Base-by-base conservation (phyloP, 441 rosid species). In the Cnidoscolus chayamansa region DNA sequence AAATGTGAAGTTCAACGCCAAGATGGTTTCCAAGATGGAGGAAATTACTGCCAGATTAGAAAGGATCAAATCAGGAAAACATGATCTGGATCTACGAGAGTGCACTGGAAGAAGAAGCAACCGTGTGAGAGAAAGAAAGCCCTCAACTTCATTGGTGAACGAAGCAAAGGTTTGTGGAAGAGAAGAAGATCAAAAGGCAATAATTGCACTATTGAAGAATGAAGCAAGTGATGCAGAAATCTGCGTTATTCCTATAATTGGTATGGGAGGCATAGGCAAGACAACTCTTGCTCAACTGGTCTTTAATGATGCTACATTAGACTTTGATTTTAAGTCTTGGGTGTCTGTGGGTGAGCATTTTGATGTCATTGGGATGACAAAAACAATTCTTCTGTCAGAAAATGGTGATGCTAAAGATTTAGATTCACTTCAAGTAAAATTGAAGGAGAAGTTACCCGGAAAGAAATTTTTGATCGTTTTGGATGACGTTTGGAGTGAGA, bases 81-180 rank as follows among this genome's bases (percentile, higher is more conserved):
- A 57, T 0, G 16, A 2, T 0, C 13, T 63, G 5, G 67, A 47
- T 9, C 40, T 64, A 32, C 50, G 37, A 13, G 51, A 57, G 55
- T 32, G 10, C 17, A 43, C 5, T 4, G 15, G 53, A 4, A 60
- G 62, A 3, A 61, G 47, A 20, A 17, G 9, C 10, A 49, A 7
- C 8, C 11, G 30, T 17, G 16, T 12, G 13, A 48, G 16, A 40
- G 7, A 20, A 30, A 40, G 72, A 19, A 8, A 17, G 9, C 64
- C 72, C 48, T 58, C 68, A 17, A 66, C 79, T 0, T 71, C 72
- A 3, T 47, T 74, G 67, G 72, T 76, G 20, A 64, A 72, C 20
- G 68, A 71, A 13, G 63, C 53, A 10, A 61, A 43, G 40, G 66
- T 71, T n/a, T 71, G 61, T 32, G 79, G 78, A 25, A 71, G 75